Evolutionary conservation across 1,139 yeast species (phyloP).

Genomic region (Yamadazyma sp.): DNA sequence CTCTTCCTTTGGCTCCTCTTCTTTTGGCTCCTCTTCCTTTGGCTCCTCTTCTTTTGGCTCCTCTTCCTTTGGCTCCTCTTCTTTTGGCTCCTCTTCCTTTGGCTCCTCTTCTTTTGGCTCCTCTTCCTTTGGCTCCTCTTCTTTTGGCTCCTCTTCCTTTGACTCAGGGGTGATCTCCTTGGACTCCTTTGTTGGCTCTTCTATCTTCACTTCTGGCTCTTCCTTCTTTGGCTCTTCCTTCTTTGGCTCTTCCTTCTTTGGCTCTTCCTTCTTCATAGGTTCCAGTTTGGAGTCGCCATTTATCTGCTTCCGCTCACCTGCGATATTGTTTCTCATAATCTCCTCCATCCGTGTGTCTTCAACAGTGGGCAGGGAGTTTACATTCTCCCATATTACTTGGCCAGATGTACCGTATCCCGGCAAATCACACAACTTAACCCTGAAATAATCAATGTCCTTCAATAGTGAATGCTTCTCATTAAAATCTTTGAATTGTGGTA

Average conservation of each 20-base stretch:
- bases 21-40: background rate
- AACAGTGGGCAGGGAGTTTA: conserved; percentile 53
- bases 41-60: conserved; percentile 6
- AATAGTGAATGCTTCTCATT: conserved; percentile 54
- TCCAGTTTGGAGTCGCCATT: background rate
- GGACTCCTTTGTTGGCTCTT: background rate
- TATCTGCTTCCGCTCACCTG: conserved; percentile 12
- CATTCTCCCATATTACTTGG: conserved; percentile 64
- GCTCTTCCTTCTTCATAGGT: background rate
- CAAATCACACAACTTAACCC: conserved; percentile 56
- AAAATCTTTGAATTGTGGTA: conserved; percentile 53
- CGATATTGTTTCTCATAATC: conserved; percentile 42
- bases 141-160: background rate
- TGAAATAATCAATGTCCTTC: conserved; percentile 64
- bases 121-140: background rate
- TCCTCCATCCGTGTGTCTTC: conserved; percentile 52
- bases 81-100: conserved; percentile 3
- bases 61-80: conserved; percentile 5
- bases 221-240: background rate
- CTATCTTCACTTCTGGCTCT: conserved; percentile 1
- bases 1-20: too few relatives aligned
- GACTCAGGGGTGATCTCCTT: background rate
- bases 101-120: background rate
- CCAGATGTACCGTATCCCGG: conserved; percentile 70
- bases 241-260: conserved; percentile 1